phyloP scores from a whole-genome alignment of 208 protist species.

The Strigomonas oncopelti region DNA sequence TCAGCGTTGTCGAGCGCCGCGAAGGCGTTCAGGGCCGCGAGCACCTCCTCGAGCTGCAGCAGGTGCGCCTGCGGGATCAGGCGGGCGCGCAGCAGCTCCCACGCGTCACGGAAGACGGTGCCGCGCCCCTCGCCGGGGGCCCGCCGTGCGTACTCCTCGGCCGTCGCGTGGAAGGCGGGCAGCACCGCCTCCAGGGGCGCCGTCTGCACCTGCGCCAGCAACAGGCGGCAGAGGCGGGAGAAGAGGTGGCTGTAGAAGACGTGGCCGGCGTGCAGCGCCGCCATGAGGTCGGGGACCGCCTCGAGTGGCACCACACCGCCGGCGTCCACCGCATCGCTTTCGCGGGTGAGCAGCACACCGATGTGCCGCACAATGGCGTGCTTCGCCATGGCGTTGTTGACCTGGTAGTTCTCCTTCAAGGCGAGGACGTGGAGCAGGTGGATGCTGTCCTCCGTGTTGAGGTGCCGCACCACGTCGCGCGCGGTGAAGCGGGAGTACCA shows the following conservation, averaged over 20 bases:
- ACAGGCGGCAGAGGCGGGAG: slow-evolving; percentile 60
- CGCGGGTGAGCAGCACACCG: slow-evolving; percentile 19
- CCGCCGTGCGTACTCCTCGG: slow-evolving; percentile 67
- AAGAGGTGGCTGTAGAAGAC: slow-evolving; percentile 65
- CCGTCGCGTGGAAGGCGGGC: slow-evolving; percentile 44
- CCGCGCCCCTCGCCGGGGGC: slow-evolving; percentile 34
- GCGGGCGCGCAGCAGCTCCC: slow-evolving; percentile 67
- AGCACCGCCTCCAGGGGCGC: slow-evolving; percentile 46
- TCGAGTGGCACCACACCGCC: slow-evolving; percentile 19
- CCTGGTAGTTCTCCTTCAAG: slow-evolving; percentile 21
- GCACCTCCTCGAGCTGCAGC: slow-evolving; percentile 24
- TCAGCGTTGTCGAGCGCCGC: slow-evolving; percentile 68
- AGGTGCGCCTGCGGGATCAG: slow-evolving; percentile 27
- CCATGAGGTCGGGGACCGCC: slow-evolving; percentile 29
- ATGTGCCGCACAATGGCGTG: slow-evolving; percentile 30
- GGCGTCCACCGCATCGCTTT: slow-evolving; percentile 9
- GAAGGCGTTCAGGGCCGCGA: slow-evolving; percentile 65
- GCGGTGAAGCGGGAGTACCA: slow-evolving; percentile 79
- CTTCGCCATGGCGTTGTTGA: slow-evolving; percentile 36
- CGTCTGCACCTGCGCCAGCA: slow-evolving; percentile 58
- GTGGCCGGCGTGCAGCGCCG: slow-evolving; percentile 41
- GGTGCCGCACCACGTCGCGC: slow-evolving; percentile 42
- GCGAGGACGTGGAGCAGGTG: slow-evolving; percentile 48
- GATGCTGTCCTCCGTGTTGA: slow-evolving; percentile 38
- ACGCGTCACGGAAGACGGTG: slow-evolving; percentile 71